A percentile compares a stretch with the other conserved stretches of the same genome.
These are phyloP conservation scores for Solanum pimpinellifolium DNA, from an alignment of 257 asterid species.

Conservation along the genomic window DNA sequence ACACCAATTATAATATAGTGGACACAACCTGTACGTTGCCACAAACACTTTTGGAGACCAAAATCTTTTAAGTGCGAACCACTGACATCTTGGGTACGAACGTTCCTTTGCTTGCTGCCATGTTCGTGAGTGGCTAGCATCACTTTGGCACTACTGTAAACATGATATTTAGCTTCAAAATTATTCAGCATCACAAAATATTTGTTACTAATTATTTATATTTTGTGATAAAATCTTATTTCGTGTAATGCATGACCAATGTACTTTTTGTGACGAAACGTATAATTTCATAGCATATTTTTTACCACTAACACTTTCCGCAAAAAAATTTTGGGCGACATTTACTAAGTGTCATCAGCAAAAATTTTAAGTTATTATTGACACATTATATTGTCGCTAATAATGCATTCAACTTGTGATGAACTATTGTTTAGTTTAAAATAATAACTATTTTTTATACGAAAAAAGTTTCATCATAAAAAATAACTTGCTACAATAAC, in stretches of 20 bases:
- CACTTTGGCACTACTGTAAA: not conserved
- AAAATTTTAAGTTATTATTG: not conserved
- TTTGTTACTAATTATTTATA: not conserved
- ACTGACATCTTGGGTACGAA: not conserved
- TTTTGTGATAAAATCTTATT: no score
- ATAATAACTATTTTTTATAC: no score
- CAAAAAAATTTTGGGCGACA: not conserved
- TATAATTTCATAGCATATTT: no score
- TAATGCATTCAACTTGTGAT: not conserved
- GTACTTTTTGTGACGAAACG: not conserved
- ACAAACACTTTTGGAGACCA: not conserved
- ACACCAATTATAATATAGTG: not conserved
- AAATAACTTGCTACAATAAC: not conserved
- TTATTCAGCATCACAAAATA: not conserved
- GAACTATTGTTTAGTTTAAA: not conserved
- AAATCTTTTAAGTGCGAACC: not conserved
- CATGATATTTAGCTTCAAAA: no score
- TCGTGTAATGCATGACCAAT: not conserved
- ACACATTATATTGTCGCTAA: not conserved
- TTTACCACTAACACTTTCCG: not conserved
- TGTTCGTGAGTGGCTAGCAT: not conserved
- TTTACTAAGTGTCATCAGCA: not conserved
- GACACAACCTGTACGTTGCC: not conserved
- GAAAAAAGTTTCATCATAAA: no score
- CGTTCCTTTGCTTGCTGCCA: not conserved